Conservation (phyloP, 192 early-diverging fungal genomes). For the Coemansia sp. region DNA sequence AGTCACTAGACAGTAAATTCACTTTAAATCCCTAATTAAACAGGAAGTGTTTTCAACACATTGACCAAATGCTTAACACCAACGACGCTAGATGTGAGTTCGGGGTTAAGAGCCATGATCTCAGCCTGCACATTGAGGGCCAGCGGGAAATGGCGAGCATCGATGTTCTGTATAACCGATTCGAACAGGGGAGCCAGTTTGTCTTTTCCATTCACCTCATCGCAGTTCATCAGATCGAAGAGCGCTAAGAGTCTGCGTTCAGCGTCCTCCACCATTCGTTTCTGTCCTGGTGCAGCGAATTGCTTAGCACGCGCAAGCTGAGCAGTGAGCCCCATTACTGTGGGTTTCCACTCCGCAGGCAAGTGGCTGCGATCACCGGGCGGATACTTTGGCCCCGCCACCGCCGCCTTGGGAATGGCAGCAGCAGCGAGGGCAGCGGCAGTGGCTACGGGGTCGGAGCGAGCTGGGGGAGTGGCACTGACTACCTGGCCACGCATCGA, state of each 20-base stretch:
- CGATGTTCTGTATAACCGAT: slow-evolving; percentile 61
- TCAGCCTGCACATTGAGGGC: slow-evolving; percentile 65
- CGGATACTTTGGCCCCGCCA: slow-evolving; percentile 51
- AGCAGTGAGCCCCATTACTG: slow-evolving; percentile 56
- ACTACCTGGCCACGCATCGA: slow-evolving; percentile 32
- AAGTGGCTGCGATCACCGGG: slow-evolving; percentile 83
- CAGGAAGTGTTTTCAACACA: slow-evolving; percentile 40
- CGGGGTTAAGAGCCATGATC: slow-evolving; percentile 67
- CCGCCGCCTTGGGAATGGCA: slow-evolving; percentile 10
- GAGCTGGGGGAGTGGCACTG: slow-evolving; percentile 5
- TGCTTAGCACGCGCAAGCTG: slow-evolving; percentile 58
- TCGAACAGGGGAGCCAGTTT: slow-evolving; percentile 56
- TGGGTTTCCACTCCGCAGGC: slow-evolving; percentile 65
- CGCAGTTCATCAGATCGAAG: slow-evolving; percentile 86
- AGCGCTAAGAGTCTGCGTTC: slow-evolving; percentile 76
- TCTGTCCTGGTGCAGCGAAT: slow-evolving; percentile 62
- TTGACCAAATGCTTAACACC: slow-evolving; percentile 72
- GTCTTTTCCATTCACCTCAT: slow-evolving; percentile 64
- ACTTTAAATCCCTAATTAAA: slow-evolving; percentile 3
- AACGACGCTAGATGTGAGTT: slow-evolving; percentile 61
- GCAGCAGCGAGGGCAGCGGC: not conserved
- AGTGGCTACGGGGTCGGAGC: not conserved
- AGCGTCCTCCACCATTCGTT: slow-evolving; percentile 77
- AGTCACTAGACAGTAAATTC: too few species aligned
- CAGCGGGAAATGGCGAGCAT: slow-evolving; percentile 55